Conservation (phyloP, 805 yeast genomes). For the Cyberlindnera euphorbiae region DNA sequence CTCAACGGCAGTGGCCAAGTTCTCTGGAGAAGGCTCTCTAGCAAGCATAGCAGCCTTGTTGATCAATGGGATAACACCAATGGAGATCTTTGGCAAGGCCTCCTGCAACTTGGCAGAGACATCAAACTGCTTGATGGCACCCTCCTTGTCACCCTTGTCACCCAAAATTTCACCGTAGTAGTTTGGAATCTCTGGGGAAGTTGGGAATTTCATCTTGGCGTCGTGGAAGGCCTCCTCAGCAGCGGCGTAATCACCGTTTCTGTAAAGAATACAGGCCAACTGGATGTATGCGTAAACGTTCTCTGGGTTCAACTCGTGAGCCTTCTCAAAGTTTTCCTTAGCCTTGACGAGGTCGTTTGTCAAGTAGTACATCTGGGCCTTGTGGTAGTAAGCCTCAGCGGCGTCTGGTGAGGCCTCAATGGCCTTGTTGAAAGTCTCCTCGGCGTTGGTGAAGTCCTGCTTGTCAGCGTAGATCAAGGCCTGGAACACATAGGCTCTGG, state of each 20-base stretch:
- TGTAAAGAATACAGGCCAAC: constrained; percentile 86
- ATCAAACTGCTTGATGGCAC: constrained; percentile 81
- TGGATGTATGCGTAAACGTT: constrained; percentile 87
- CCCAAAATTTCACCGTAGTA: constrained; percentile 92
- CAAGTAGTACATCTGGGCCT: constrained; percentile 86
- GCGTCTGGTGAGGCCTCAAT: constrained; percentile 59
- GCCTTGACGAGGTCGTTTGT: constrained; percentile 73
- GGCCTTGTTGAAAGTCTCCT: constrained; percentile 70
- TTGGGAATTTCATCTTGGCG: constrained; percentile 72
- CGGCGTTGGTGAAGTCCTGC: constrained; percentile 63
- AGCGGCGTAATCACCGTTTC: constrained; percentile 53
- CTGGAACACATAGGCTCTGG: constrained; percentile 76
- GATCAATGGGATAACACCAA: constrained; percentile 85
- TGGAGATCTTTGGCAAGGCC: constrained; percentile 59
- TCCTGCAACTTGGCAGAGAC: constrained; percentile 79
- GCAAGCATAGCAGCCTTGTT: constrained; percentile 79
- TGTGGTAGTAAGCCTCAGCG: constrained; percentile 87
- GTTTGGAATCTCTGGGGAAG: constrained; percentile 88
- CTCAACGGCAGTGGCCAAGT: constrained; percentile 53
- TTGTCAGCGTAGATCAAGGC: constrained; percentile 82
- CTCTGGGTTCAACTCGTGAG: constrained; percentile 66
- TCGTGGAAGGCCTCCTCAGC: constrained; percentile 64
- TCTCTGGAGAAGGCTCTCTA: constrained; percentile 41
- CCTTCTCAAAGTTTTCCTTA: constrained; percentile 65
- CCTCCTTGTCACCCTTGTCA: constrained; percentile 67